Base-by-base conservation (phyloP, 2,329 filamentous ascomycete genomes). In the Talaromyces verruculosus region DNA sequence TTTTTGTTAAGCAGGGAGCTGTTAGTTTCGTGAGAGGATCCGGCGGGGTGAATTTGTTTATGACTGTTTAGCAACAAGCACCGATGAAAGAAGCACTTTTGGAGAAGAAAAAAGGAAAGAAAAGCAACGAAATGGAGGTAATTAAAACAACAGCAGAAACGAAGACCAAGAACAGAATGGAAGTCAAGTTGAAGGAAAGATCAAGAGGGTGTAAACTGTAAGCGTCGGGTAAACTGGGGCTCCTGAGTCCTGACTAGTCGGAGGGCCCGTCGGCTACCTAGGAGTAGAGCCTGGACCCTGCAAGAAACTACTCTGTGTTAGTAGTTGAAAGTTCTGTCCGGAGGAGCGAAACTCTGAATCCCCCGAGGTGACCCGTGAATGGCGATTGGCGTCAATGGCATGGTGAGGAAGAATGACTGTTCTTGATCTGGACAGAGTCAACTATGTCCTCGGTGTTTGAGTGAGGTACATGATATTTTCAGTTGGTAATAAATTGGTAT, bases 251-350 rank as follows among this genome's bases (percentile, higher is more conserved):
- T 60, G 22, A 45, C 57, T 60, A 45, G 57, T 33, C 39, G 57
- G 19, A 25, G 33, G 19, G 33, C 15, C 55, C 28, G 15, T 15
- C 33, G 19, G 11, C n/a, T 25, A 25, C 25, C 25, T 57, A 7
- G n/a, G n/a, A n/a, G n/a, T n/a, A n/a, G 57, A 60, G 57, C 35
- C 57, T 60, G 57, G 57, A 60, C 57, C 57, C 57, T 45, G 37
- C 37, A 28, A 37, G 13, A 22, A 41, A n/a, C 11, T 58, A 41
- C 25, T 35, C 25, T 41, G 35, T 15, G 25, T 25, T 25, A 25
- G 25, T 39, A 53, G 13, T 8, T 15, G 10, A 35, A 13, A 35
- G 33, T 41, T 17, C 37, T 41, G 37, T 6, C 17, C 37, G 37
- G 37, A 17, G 39, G 39, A 41, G 35, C 15, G 35, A 37, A 35